A percentile compares a stretch with the other conserved stretches of the same genome.
Evolutionary conservation across 805 yeast genomes (phyloP).

Genomic region (Nematodospora valgi): DNA sequence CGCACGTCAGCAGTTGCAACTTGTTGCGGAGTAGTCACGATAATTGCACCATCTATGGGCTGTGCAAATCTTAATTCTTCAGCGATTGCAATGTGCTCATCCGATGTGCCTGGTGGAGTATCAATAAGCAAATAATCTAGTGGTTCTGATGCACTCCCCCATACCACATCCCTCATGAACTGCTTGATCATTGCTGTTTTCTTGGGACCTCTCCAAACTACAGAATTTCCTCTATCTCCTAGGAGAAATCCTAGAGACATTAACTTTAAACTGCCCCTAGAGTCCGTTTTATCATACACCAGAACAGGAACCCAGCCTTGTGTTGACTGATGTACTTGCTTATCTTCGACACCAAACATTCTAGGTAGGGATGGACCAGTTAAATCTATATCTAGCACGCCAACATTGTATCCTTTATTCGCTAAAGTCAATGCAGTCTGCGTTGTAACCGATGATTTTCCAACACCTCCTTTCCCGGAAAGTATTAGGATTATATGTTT

Average conservation of each 20-base stretch:
- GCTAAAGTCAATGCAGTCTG: slow-evolving; percentile 86
- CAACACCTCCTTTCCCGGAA: slow-evolving; percentile 97
- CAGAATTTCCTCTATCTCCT: slow-evolving; percentile 80
- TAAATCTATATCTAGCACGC: slow-evolving; percentile 89
- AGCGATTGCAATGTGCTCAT: slow-evolving; percentile 95
- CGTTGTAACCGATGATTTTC: slow-evolving; percentile 93
- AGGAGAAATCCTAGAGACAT: slow-evolving; percentile 89
- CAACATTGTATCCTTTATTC: slow-evolving; percentile 72
- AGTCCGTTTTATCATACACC: slow-evolving; percentile 23
- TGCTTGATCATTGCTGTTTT: slow-evolving; percentile 97
- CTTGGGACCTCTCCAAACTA: slow-evolving; percentile 98
- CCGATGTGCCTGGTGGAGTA: slow-evolving; percentile 99
- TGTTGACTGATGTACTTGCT: slow-evolving; percentile 75
- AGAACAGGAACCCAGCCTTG: slow-evolving; percentile 92
- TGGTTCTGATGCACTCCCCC: slow-evolving; percentile 60
- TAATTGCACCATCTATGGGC: slow-evolving; percentile 83
- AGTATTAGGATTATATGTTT: slow-evolving; percentile 78
- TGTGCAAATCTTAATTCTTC: slow-evolving; percentile 72
- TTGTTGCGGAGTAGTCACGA: slow-evolving; percentile 95
- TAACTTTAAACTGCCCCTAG: slow-evolving; percentile 48
- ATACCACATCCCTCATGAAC: slow-evolving; percentile 82
- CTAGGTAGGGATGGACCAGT: slow-evolving; percentile 97
- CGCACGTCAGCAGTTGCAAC: slow-evolving; percentile 93
- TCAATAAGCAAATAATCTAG: slow-evolving; percentile 82
- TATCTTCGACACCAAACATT: slow-evolving; percentile 86